A percentile compares a stretch with the other conserved stretches of the same genome.
phyloP scores from a whole-genome alignment of 305 asterid species.

The Fraxinus nigra region DNA sequence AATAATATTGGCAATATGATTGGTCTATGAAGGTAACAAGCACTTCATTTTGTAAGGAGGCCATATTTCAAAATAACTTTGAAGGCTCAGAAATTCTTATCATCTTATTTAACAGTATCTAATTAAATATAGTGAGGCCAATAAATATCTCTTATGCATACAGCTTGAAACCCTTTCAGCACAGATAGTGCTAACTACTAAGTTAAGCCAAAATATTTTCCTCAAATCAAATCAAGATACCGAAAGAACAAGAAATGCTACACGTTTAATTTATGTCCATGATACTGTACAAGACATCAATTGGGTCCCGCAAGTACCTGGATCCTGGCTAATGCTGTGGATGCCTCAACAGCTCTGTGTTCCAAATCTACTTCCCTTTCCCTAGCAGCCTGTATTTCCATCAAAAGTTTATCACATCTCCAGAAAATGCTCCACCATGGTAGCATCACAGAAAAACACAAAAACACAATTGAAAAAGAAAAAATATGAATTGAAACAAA shows the following conservation, averaged over 20 bases:
- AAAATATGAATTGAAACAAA: background rate
- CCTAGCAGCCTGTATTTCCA: constrained; percentile 71
- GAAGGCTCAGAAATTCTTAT: background rate
- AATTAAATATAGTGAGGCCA: background rate
- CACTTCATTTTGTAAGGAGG: background rate
- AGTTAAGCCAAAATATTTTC: background rate
- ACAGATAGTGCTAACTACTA: background rate
- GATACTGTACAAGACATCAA: constrained; percentile 3
- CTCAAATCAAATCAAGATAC: constrained; percentile 14
- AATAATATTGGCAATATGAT: background rate
- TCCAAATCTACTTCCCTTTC: constrained; percentile 98
- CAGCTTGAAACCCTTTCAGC: constrained; percentile 1
- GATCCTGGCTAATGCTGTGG: constrained; percentile 84
- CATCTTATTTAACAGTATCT: background rate
- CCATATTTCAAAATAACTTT: constrained; percentile 10
- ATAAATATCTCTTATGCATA: background rate
- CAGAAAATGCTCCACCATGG: constrained; percentile 11
- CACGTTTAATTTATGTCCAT: background rate
- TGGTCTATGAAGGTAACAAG: background rate
- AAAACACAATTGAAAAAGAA: background rate
- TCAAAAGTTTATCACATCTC: constrained; percentile 24
- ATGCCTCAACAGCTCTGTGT: constrained; percentile 93
- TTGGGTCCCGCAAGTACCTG: constrained; percentile 59
- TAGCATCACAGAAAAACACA: background rate
- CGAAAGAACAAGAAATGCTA: background rate